These are phyloP conservation scores for Coemansia sp. DNA, from an alignment of 192 early-diverging fungal species.

Conservation along the genomic window DNA sequence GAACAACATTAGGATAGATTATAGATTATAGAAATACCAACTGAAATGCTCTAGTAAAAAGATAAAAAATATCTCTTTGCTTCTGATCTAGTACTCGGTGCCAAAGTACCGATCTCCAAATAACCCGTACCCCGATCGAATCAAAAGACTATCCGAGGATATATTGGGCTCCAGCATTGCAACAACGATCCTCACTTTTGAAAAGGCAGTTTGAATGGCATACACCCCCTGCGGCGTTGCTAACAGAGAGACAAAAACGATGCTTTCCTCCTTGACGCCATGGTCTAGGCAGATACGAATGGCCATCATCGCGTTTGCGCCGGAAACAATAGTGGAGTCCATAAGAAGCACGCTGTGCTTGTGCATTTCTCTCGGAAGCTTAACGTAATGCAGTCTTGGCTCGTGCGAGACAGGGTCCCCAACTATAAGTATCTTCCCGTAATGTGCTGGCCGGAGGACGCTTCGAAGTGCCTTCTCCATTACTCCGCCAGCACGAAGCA, in stretches of 20 bases:
- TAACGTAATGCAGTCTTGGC: constrained; percentile 86
- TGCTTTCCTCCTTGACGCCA: constrained; percentile 79
- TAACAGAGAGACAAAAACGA: constrained; percentile 83
- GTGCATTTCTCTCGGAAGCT: constrained; percentile 68
- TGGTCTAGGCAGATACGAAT: constrained; percentile 92
- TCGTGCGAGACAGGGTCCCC: constrained; percentile 78
- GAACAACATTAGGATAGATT: not conserved
- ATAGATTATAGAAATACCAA: no score
- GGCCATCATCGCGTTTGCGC: constrained; percentile 95
- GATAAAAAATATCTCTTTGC: no score
- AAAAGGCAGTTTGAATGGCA: constrained; percentile 81
- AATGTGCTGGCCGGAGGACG: constrained; percentile 76
- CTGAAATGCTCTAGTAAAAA: no score
- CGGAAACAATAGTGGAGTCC: constrained; percentile 90
- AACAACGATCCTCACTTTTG: constrained; percentile 74
- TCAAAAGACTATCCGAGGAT: constrained; percentile 63
- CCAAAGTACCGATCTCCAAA: constrained; percentile 77
- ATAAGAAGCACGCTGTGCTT: constrained; percentile 70
- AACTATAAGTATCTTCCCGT: constrained; percentile 92
- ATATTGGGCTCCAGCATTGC: constrained; percentile 78
- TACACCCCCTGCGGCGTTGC: constrained; percentile 77
- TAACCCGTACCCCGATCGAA: constrained; percentile 85
- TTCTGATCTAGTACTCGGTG: constrained; percentile 28
- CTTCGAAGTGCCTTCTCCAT: constrained; percentile 87
- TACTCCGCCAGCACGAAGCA: constrained; percentile 85